phyloP scores from a whole-genome alignment of 768 basidiomycete genomes.

The Xerocomus potaroensis region DNA sequence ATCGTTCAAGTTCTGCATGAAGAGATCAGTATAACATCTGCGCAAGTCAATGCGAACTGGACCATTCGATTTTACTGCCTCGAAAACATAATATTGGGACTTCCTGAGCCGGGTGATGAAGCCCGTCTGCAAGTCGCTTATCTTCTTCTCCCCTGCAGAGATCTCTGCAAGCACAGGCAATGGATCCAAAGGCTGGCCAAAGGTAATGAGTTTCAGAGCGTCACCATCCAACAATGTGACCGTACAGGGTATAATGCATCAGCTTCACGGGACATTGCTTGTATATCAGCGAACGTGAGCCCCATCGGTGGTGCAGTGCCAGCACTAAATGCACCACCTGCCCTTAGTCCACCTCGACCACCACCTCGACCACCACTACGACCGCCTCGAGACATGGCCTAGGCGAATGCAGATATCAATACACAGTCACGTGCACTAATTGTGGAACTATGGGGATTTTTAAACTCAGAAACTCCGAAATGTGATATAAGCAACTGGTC shows the following conservation, averaged over 20 bases:
- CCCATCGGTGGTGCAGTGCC: conserved; percentile 64
- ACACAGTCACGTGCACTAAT: conserved; percentile 7
- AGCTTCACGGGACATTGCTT: conserved; percentile 69
- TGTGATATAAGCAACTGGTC: conserved; percentile 8
- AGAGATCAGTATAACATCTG: neutral
- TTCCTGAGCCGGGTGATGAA: conserved; percentile 61
- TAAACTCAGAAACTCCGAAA: conserved; percentile 26
- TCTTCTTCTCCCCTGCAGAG: conserved; percentile 58
- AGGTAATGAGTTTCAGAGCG: conserved; percentile 16
- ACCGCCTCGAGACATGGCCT: conserved; percentile 48
- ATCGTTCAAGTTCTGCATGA: conserved; percentile 63
- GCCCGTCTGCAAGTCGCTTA: conserved; percentile 62
- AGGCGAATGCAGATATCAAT: neutral
- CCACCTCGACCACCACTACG: conserved; percentile 47
- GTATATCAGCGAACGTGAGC: conserved; percentile 74
- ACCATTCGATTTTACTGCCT: conserved; percentile 64
- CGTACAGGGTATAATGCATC: conserved; percentile 81
- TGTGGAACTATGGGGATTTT: conserved; percentile 4
- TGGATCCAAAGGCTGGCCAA: conserved; percentile 55
- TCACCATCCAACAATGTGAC: conserved; percentile 18
- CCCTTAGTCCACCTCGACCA: conserved; percentile 60
- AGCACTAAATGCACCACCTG: conserved; percentile 36
- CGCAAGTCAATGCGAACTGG: conserved; percentile 4
- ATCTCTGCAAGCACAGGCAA: conserved; percentile 68
- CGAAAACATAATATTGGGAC: conserved; percentile 73